A percentile compares a stretch with the other conserved stretches of the same genome.
These are phyloP conservation scores for Vararia minispora DNA, from an alignment of 768 basidiomycete species.

Conservation along the genomic window DNA sequence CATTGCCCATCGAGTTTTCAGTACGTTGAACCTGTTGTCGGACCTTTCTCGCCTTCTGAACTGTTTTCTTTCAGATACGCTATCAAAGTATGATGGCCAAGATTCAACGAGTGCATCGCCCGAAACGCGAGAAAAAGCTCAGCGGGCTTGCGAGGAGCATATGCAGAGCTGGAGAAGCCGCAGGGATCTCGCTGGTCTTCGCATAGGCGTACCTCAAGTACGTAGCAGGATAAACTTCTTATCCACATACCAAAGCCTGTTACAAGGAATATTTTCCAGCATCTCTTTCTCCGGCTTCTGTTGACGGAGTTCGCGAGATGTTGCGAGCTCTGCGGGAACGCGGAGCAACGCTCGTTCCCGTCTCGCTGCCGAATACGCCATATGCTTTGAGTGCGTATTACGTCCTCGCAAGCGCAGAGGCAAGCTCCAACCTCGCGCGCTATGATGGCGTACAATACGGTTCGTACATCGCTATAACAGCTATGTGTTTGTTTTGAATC, in stretches of 20 bases:
- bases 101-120: conserved; percentile 66
- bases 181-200: conserved; percentile 35
- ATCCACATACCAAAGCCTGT: background rate
- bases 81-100: conserved; percentile 40
- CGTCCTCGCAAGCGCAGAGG: conserved; percentile 90
- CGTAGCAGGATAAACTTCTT: conserved; percentile 1
- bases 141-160: conserved; percentile 11
- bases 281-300: conserved; percentile 41
- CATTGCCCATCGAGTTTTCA: conserved; percentile 44
- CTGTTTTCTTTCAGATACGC: conserved; percentile 17
- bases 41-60: background rate
- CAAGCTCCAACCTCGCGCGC: conserved; percentile 82
- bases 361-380: conserved; percentile 57
- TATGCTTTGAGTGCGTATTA: conserved; percentile 92
- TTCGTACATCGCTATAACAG: conserved; percentile 18
- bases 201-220: conserved; percentile 71
- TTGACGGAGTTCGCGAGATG: conserved; percentile 32
- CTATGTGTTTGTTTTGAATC: too few relatives aligned
- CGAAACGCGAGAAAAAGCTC: conserved; percentile 25
- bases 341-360: conserved; percentile 61
- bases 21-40: conserved; percentile 30
- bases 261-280: conserved; percentile 72
- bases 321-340: conserved; percentile 30
- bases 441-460: conserved; percentile 88
- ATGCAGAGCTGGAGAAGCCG: conserved; percentile 1